These are phyloP conservation scores for Daldinia grandis DNA, from an alignment of 495 filamentous ascomycete genomes.

Conservation along the genomic window DNA sequence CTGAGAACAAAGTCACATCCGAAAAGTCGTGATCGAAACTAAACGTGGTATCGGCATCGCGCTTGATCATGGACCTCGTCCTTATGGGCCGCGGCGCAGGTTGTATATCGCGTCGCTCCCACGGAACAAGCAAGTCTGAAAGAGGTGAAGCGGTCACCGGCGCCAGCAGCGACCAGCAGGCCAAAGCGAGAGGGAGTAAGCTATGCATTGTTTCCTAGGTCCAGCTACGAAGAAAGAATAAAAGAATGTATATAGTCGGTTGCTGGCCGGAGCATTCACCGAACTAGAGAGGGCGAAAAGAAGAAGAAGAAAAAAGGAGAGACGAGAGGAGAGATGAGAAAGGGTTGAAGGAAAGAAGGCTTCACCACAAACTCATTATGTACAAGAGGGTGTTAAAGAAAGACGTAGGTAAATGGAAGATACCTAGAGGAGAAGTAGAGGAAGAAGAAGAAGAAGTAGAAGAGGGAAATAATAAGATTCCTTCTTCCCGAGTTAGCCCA, in stretches of 20 bases:
- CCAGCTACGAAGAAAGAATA: conserved; percentile 12
- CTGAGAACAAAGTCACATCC: conserved; percentile 30
- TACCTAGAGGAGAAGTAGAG: neutral
- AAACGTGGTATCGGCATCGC: conserved; percentile 38
- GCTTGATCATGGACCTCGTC: conserved; percentile 20
- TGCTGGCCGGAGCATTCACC: conserved; percentile 26
- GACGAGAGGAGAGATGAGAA: neutral
- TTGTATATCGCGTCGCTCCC: conserved; percentile 3
- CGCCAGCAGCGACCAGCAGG: conserved; percentile 29
- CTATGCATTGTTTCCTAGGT: conserved; percentile 19
- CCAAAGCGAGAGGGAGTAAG: conserved; percentile 12
- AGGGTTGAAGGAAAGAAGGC: neutral
- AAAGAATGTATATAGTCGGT: conserved; percentile 4
- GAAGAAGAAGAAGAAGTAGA: neutral
- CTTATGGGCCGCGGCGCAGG: conserved; percentile 4
- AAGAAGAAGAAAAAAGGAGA: conserved; percentile 5
- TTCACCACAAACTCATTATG: conserved; percentile 18
- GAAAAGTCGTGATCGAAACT: conserved; percentile 30
- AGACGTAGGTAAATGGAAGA: conserved; percentile 10
- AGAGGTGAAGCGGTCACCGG: conserved; percentile 27
- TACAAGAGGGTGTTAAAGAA: neutral
- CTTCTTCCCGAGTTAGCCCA: conserved; percentile 7
- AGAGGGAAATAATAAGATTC: neutral
- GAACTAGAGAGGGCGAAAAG: conserved; percentile 7
- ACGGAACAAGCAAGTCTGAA: neutral